Evolutionary conservation across 805 yeast genomes (phyloP).

Genomic region (Priceomyces medius): DNA sequence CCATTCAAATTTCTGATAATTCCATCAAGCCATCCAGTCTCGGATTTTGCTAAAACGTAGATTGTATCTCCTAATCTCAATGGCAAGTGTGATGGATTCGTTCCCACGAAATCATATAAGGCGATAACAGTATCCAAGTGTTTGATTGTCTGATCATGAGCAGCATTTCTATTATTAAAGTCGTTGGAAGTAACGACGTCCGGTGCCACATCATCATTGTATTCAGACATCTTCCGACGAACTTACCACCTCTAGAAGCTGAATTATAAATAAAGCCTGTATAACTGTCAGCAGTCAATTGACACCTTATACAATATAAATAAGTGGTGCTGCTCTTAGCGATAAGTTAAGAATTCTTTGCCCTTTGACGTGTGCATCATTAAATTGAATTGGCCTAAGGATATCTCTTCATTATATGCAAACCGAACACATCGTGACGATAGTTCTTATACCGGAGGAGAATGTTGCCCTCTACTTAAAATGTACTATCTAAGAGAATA

Average conservation of each 20-base stretch:
- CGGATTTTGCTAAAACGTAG: conserved; percentile 62
- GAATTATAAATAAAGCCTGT: too few species aligned
- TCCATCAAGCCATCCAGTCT: conserved; percentile 90
- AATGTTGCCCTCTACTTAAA: too few species aligned
- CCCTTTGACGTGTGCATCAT: too few species aligned
- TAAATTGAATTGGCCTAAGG: too few species aligned
- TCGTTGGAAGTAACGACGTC: conserved; percentile 36
- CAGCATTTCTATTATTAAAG: conserved; percentile 8
- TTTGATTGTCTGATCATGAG: conserved; percentile 24
- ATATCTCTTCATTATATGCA: too few species aligned
- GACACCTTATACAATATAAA: too few species aligned
- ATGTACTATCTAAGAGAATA: too few species aligned
- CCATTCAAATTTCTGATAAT: conserved; percentile 37
- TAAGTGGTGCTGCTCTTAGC: too few species aligned
- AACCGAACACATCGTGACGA: too few species aligned
- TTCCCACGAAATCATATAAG: conserved; percentile 53
- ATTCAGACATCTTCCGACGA: conserved; percentile 4
- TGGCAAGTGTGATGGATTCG: conserved; percentile 51
- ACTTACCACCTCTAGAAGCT: neutral
- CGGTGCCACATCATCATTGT: conserved; percentile 40
- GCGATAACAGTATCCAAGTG: conserved; percentile 61
- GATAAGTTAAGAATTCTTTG: too few species aligned
- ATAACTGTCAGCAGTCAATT: too few species aligned
- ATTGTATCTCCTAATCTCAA: conserved; percentile 66
- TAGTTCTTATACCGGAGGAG: too few species aligned